Base-by-base conservation (phyloP, 192 early-diverging fungal genomes). In the Thoreauomyces humboldtii region DNA sequence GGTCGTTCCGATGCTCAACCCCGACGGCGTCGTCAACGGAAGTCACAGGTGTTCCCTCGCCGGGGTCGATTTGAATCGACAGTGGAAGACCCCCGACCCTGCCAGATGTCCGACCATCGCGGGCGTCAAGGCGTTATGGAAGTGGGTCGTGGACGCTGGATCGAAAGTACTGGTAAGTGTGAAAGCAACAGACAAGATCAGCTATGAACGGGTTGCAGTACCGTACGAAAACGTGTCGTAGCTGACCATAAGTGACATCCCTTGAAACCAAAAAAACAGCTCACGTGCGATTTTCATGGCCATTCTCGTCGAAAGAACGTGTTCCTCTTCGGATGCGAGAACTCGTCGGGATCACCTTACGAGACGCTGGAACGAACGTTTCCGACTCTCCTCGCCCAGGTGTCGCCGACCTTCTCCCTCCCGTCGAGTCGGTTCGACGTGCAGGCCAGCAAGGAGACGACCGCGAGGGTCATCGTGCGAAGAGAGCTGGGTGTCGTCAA, bases 1-100 rank as follows among this genome's bases (percentile, higher is more conserved):
- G 56, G 72, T 80, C 15, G 68, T 83, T 0, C 81, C 81, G 6
- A 83, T 83, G 81, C 70, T 83, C 4, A 81, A 80, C 69, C 78
- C 78, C 0, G 81, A 83, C 59, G 81, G 81, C 2, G 77, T 77
- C 3, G 69, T 83, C 27, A 76, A 78, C 19, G 81, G 81, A 27
- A 58, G 59, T 41, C 81, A 83, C 65, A 70, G 81, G 22, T 78
- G 76, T 45, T 76, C 73, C 9, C 57, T 83, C 17, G 73, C 74
- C 1, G 81, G 81, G 15, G 65, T 78, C 17, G 81, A 83, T 64
- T 52, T 83, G 27, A 83, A 83, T 58, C 73, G 81, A 5, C 76
- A 77, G 41, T 83, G 78, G 78, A 59, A 71, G 36, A 22, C n/a
- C 19, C 81, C 81, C 1, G 53, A 54, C 33, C 32, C 27, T 25